phyloP scores from a whole-genome alignment of 1,139 yeast genomes.

The Pichia sp. region DNA sequence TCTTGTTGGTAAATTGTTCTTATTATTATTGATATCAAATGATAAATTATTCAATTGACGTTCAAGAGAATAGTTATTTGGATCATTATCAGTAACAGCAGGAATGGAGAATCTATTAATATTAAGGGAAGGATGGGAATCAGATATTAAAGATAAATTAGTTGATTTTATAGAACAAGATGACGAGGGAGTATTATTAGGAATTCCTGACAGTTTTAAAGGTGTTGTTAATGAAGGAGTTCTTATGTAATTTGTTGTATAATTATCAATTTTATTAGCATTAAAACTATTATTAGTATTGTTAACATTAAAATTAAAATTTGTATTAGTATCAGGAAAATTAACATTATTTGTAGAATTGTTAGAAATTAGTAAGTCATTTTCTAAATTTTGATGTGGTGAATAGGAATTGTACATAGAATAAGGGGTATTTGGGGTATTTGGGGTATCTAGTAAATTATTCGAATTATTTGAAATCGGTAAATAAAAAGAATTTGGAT shows the following conservation, averaged over 20 bases:
- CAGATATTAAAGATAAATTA: not conserved
- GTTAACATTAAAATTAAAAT: not conserved
- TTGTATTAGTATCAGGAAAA: not conserved
- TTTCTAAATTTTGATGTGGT: too few relatives aligned
- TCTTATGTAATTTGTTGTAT: not conserved
- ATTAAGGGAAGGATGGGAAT: slow-evolving; percentile 2
- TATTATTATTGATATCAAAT: slow-evolving; percentile 4
- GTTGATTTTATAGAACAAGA: not conserved
- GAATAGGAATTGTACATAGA: too few relatives aligned
- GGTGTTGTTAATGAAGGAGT: not conserved
- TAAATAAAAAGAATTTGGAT: too few relatives aligned
- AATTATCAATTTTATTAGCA: too few relatives aligned
- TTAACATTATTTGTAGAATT: too few relatives aligned
- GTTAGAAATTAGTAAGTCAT: too few relatives aligned
- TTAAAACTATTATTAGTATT: not conserved
- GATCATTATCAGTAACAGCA: slow-evolving; percentile 5
- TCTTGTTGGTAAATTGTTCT: slow-evolving; percentile 10
- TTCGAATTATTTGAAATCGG: too few relatives aligned
- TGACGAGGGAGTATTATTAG: not conserved
- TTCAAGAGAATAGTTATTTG: slow-evolving; percentile 1
- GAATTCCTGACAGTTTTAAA: not conserved
- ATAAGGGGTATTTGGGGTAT: too few relatives aligned
- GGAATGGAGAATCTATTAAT: slow-evolving; percentile 10
- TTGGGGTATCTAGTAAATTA: too few relatives aligned
- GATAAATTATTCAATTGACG: slow-evolving; percentile 9